A percentile compares a stretch with the other conserved stretches of the same genome.
phyloP scores from a whole-genome alignment of 1,284 basidiomycete genomes.

The Sporisorium graminicola region DNA sequence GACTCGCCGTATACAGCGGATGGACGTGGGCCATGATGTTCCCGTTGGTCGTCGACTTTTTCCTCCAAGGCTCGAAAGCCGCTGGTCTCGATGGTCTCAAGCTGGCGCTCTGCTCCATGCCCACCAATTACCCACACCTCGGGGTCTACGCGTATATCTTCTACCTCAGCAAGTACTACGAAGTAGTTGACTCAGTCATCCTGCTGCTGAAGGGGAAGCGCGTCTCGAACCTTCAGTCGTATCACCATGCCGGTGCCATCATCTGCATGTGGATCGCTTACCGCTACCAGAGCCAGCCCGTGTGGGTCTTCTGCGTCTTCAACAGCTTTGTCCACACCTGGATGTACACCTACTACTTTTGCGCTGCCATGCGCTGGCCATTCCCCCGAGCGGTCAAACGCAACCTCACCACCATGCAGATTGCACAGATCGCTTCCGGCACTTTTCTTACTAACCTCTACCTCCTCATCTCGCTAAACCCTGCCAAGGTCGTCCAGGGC shows the following conservation, averaged over 20 bases:
- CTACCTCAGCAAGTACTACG: constrained; percentile 67
- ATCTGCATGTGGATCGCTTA: constrained; percentile 69
- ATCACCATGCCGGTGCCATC: constrained; percentile 68
- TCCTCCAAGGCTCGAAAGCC: constrained; percentile 50
- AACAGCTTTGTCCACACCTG: constrained; percentile 65
- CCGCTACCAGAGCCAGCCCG: constrained; percentile 60
- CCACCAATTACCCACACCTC: constrained; percentile 60
- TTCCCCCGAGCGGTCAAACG: constrained; percentile 61
- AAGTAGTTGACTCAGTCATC: constrained; percentile 67
- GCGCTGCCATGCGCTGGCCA: constrained; percentile 56
- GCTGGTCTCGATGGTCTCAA: constrained; percentile 60
- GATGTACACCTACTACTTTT: constrained; percentile 65
- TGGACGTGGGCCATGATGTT: constrained; percentile 55
- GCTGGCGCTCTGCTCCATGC: constrained; percentile 69
- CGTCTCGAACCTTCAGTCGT: constrained; percentile 65
- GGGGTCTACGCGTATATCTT: constrained; percentile 66
- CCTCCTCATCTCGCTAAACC: constrained; percentile 45
- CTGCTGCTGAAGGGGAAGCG: constrained; percentile 69
- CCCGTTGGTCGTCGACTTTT: constrained; percentile 54
- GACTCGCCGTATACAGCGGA: constrained; percentile 55
- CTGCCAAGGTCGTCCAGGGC: constrained; percentile 27
- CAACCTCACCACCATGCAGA: constrained; percentile 64
- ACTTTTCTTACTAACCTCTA: constrained; percentile 62
- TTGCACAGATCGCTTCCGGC: constrained; percentile 60
- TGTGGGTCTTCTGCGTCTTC: constrained; percentile 65